Base-by-base conservation (phyloP, 805 yeast genomes). In the Schwanniomyces sp. region DNA sequence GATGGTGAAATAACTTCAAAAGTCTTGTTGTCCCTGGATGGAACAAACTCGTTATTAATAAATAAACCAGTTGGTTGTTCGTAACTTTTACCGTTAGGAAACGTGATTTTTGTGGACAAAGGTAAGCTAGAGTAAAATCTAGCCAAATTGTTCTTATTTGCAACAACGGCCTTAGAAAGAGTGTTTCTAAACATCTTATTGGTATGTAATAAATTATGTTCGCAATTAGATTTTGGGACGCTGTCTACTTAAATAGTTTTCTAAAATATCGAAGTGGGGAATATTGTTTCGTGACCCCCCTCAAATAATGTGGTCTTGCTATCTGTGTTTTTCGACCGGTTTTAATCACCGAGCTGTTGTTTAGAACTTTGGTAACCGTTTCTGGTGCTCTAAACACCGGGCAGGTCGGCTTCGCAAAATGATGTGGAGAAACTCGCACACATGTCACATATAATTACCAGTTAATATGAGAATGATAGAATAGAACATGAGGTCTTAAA, bases 51-150 rank as follows among this genome's bases (percentile, higher is more conserved):
- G 69, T 88, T 88, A 75, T 89, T 86, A 66, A 91, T 89, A 77
- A 88, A 91, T 58, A 91, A 72, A 53, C 97, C 97, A 9, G 87
- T 84, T 58, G 96, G 96, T 72, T 88, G 95, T 44, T 81, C 76
- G 62, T 85, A 86, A 30, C 75, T 70, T 28, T 70, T 70, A 38
- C 96, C 96, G 59, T 86, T 86, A 53, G 96, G 96, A 56, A 84
- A 70, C 7, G 76, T 78, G 53, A 85, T 66, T 29, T 69, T 69
- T 8, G 74, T 72, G 3, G 77, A 52, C 56, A 74, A 64, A 24
- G 77, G 74, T 53, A 64, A 58, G 41, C 53, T 53, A 32, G 72
- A 64, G 52, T 61, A 63, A 25, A 49, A 38, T 58, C 70, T 63
- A 25, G 38, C 32, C 8, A 52, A 28, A 12, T 42, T 40, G 9